Percentiles rank a stretch among this genome's conserved stretches.
phyloP scores from a whole-genome alignment of 805 yeast species.

The Priceomyces melissophilus region DNA sequence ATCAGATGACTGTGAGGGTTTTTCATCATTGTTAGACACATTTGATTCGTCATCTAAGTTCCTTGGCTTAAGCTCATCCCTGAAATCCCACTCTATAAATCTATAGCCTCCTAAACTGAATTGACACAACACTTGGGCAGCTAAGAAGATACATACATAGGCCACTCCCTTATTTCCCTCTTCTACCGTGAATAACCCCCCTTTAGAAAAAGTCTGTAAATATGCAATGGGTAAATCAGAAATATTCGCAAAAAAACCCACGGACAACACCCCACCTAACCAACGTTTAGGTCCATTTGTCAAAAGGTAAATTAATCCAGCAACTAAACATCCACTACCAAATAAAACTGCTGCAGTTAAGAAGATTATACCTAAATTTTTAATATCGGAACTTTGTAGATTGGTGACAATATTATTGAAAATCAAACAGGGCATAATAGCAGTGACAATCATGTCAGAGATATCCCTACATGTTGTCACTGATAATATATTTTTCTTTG shows the following conservation, averaged over 20 bases:
- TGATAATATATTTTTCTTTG: slow-evolving; percentile 58
- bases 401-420: slow-evolving; percentile 69
- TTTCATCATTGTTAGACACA: too few species aligned
- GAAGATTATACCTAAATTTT: slow-evolving; percentile 63
- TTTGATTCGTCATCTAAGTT: slow-evolving; percentile 9
- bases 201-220: slow-evolving; percentile 64
- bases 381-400: slow-evolving; percentile 64
- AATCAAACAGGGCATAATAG: slow-evolving; percentile 70
- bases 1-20: too few species aligned
- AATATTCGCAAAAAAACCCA: slow-evolving; percentile 74
- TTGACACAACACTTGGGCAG: slow-evolving; percentile 62
- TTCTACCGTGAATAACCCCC: slow-evolving; percentile 52
- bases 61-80: slow-evolving; percentile 25
- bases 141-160: slow-evolving; percentile 72
- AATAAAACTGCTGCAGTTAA: slow-evolving; percentile 49
- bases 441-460: slow-evolving; percentile 64
- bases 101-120: slow-evolving; percentile 76
- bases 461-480: slow-evolving; percentile 68
- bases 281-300: slow-evolving; percentile 68
- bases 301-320: slow-evolving; percentile 38
- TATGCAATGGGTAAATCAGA: slow-evolving; percentile 87
- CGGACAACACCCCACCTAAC: slow-evolving; percentile 72
- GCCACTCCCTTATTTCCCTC: slow-evolving; percentile 79
- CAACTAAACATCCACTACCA: slow-evolving; percentile 46
- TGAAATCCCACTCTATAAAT: slow-evolving; percentile 68